Base-by-base conservation (phyloP, 768 basidiomycete genomes). In the Mycena maculata region DNA sequence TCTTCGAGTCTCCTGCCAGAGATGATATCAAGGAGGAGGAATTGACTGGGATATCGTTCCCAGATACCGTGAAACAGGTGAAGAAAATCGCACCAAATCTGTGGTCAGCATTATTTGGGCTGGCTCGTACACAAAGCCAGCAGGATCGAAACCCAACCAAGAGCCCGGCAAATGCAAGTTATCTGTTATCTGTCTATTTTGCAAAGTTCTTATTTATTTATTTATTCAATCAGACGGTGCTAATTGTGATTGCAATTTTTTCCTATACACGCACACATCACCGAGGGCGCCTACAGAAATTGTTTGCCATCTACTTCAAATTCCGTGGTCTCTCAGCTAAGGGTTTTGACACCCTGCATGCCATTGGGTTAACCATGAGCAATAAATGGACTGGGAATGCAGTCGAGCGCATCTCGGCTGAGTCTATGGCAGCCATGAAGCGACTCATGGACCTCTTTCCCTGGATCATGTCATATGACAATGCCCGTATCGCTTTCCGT, bases 391-490 rank as follows among this genome's bases (percentile, higher is more conserved):
- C 65, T 36, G 69, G n/a, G n/a, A n/a, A n/a, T n/a, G n/a, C n/a
- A n/a, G n/a, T n/a, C n/a, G n/a, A n/a, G n/a, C n/a, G n/a, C 2
- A 75, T 81, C 5, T 80, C 81, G 0, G 53, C 67, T 2, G n/a
- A 57, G 10, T 63, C 69, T 2, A 76, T 80, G 74, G 53, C 52
- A 1, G 68, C 74, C n/a, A 73, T 78, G n/a, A 68, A 67, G 5
- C 11, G 44, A 0, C 22, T 64, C 16, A 78, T 81, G 15, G 53
- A 77, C 4, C 16, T 16, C 0, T 75, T 63, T 63, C 76, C 78
- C 1, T 82, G 76, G 74, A n/a, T 75, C 13, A 60, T 77, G 8
- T 74, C 78, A 0, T 74, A 83, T 48, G 81, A 83, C 69, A 84
- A 84, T 58, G 42, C 82, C 15, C 76, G 80, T 22, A 62, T 82